Percentiles rank a stretch among this genome's conserved stretches.
Conservation (phyloP, 306 rosid genomes). For the Hippophae rhamnoides region DNA sequence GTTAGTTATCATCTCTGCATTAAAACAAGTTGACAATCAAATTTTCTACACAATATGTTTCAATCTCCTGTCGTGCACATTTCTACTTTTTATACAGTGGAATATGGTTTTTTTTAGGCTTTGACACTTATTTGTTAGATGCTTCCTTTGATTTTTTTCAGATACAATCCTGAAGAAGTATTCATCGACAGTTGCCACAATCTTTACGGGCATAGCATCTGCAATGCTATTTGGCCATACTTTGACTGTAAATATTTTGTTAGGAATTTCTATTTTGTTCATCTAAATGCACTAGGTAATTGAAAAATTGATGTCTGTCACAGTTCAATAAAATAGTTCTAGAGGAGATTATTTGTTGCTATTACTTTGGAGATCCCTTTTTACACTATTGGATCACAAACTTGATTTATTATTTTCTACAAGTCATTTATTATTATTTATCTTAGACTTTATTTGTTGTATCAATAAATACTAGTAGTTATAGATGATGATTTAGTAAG, state of each 20-base stretch:
- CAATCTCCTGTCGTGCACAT: background rate
- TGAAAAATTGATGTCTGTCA: conserved; percentile 2
- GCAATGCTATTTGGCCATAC: conserved; percentile 78
- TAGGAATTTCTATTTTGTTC: conserved; percentile 87
- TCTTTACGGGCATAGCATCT: conserved; percentile 92
- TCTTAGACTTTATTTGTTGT: too few species aligned
- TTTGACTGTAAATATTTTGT: conserved; percentile 68
- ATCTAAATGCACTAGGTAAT: conserved; percentile 94
- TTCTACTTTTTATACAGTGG: background rate
- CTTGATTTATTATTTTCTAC: too few species aligned
- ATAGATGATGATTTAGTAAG: too few species aligned
- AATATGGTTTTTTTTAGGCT: background rate
- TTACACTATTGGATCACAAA: too few species aligned
- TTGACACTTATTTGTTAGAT: conserved; percentile 1
- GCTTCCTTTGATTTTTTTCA: conserved; percentile 29
- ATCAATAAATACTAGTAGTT: too few species aligned
- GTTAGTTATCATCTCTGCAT: conserved; percentile 22
- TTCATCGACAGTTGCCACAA: conserved; percentile 89
- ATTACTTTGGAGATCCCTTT: too few species aligned
- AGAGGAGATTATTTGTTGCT: too few species aligned
- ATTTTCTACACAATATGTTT: background rate
- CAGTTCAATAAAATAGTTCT: background rate
- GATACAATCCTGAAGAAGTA: conserved; percentile 92
- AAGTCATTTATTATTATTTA: too few species aligned
- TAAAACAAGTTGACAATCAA: background rate